Base-by-base conservation (phyloP, 148 eudicot species). In the Rhododendron molle region DNA sequence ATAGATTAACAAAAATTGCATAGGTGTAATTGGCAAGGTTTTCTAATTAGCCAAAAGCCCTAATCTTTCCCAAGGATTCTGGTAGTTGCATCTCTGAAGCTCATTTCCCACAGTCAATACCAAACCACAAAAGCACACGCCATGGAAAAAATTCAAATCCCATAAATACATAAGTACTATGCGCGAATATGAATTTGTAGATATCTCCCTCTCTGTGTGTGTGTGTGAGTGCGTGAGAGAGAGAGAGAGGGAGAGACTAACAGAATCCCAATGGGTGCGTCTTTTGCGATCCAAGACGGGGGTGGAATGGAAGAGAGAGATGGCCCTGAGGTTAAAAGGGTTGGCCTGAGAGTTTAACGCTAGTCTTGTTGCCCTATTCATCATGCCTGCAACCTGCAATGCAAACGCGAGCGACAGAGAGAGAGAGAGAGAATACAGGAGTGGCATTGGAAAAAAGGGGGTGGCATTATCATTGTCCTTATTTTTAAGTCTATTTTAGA, bases 211-310 rank as follows among this genome's bases (percentile, higher is more conserved):
- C 0, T 3, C 23, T 11, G 46, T 3, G 7, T 47, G 71, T 0
- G 44, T 32, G 36, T 5, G 60, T 20, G 32, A 3, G 18, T 15
- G 8, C 46, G 5, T 38, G 40, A 6, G 44, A 40, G 44, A 40
- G 15, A 21, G 23, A 81, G 38, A 54, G 76, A 71, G 73, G 54
- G 40, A 71, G 73, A 73, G 81, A 84, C 94, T 86, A 62, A 92
- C 96, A 81, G 87, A 62, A 72, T 89, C 90, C 95, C 95, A 91
- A 69, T 86, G 80, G 89, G 90, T 89, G 74, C 96, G 95, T 16
- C 95, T 93, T 76, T 85, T 91, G 40, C 98, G 93, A 52, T 93
- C 95, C 79, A 92, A 88, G 85, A 89, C 82, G 65, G 97, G 88
- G 71, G 94, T 91, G 34, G 95, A 92, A 91, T 94, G 98, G 58